phyloP scores from a whole-genome alignment of 345 rosid species.

The Rhodamnia argentea region DNA sequence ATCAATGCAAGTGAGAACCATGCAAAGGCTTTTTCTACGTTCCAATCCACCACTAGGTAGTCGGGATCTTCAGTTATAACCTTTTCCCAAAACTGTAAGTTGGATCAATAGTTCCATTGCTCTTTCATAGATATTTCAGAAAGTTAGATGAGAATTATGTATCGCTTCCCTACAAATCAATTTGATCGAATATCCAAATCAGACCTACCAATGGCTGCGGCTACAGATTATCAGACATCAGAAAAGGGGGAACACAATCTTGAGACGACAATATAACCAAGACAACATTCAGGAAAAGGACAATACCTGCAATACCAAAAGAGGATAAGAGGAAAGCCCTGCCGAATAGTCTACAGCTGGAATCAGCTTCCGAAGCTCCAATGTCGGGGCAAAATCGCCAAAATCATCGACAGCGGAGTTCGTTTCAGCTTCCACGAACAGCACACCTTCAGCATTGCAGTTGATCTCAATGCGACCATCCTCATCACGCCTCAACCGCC shows the following conservation, averaged over 20 bases:
- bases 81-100: background rate
- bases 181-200: background rate
- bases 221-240: background rate
- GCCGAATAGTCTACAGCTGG: constrained; percentile 82
- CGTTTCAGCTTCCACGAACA: constrained; percentile 76
- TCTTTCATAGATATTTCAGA: background rate
- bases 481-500: constrained; percentile 22
- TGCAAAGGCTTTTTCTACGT: background rate
- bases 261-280: background rate
- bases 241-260: background rate
- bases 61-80: background rate
- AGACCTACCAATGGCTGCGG: background rate
- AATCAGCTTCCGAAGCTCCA: constrained; percentile 73
- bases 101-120: background rate
- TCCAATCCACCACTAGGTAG: background rate
- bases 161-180: background rate
- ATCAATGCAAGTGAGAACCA: background rate
- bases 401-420: constrained; percentile 56
- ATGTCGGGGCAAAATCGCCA: constrained; percentile 84
- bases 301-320: constrained; percentile 78
- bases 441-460: constrained; percentile 80
- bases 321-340: constrained; percentile 63
- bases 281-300: background rate
- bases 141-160: background rate
- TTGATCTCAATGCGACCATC: constrained; percentile 87